phyloP scores from a whole-genome alignment of 768 basidiomycete genomes.

The Lactarius deliciosus region DNA sequence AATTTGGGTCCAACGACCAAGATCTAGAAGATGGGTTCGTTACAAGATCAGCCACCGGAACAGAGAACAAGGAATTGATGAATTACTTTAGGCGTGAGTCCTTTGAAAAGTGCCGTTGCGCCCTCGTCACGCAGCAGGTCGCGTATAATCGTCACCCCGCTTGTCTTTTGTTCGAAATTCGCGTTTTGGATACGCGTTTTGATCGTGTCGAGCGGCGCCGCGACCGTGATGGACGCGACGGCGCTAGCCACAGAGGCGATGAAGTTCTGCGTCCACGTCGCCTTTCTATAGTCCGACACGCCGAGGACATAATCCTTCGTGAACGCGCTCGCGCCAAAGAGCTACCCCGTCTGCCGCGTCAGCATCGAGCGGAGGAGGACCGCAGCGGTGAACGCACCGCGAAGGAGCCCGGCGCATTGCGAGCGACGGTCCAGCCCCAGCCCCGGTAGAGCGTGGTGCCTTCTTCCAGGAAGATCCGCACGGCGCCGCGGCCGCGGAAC shows the following conservation, averaged over 20 bases:
- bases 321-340: constrained; percentile 93
- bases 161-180: constrained; percentile 86
- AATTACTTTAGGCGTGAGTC: constrained; percentile 88
- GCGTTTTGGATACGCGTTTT: constrained; percentile 99
- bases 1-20: constrained; percentile 97
- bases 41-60: not conserved
- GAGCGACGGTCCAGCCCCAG: constrained; percentile 98
- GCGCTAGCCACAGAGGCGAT: constrained; percentile 93
- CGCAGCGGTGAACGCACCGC: constrained; percentile 56
- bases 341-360: constrained; percentile 44
- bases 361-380: not conserved
- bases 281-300: constrained; percentile 84
- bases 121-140: constrained; percentile 91
- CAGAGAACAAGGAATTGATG: not conserved
- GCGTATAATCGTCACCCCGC: constrained; percentile 75
- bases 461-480: constrained; percentile 90
- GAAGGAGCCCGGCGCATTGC: constrained; percentile 95
- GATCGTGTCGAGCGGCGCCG: constrained; percentile 92
- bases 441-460: constrained; percentile 91
- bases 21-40: constrained; percentile 49
- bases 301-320: constrained; percentile 94
- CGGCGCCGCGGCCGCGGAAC: constrained; percentile 88
- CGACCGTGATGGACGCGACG: constrained; percentile 91
- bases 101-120: constrained; percentile 85
- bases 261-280: constrained; percentile 98